Conservation (phyloP, 2,329 filamentous ascomycete genomes). For the Stachybotrys echinatus region DNA sequence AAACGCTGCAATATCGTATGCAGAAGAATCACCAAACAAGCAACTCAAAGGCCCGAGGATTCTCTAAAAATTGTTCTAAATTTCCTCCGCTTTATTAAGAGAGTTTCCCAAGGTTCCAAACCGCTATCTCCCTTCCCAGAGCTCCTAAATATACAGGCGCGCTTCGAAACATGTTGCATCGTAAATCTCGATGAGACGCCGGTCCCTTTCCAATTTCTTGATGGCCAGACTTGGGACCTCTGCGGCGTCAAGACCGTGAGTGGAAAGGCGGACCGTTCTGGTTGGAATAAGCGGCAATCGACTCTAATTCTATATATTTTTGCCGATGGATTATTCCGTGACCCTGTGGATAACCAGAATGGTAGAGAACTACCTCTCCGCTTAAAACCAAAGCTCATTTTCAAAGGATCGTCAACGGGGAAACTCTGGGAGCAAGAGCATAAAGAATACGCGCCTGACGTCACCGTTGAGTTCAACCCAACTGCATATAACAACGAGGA, state of each 20-base stretch:
- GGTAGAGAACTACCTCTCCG: neutral
- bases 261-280: neutral
- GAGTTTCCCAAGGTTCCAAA: neutral
- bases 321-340: neutral
- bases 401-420: conserved; percentile 1
- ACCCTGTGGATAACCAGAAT: neutral
- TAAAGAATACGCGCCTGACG: neutral
- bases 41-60: neutral
- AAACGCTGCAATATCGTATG: neutral
- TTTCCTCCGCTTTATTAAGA: neutral
- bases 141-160: neutral
- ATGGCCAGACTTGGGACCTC: neutral
- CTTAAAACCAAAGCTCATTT: conserved; percentile 1
- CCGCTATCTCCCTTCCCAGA: neutral
- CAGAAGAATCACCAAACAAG: neutral
- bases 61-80: neutral
- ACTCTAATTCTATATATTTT: conserved; percentile 1
- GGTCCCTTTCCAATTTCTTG: conserved; percentile 2
- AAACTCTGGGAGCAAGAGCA: neutral
- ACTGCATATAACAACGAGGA: conserved; percentile 4
- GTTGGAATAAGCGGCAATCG: conserved; percentile 1
- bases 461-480: conserved; percentile 1
- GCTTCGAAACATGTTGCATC: neutral
- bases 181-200: conserved; percentile 2
- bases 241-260: neutral